Evolutionary conservation across 192 early-diverging fungal genomes (phyloP).

Genomic region (Coemansia sp.): DNA sequence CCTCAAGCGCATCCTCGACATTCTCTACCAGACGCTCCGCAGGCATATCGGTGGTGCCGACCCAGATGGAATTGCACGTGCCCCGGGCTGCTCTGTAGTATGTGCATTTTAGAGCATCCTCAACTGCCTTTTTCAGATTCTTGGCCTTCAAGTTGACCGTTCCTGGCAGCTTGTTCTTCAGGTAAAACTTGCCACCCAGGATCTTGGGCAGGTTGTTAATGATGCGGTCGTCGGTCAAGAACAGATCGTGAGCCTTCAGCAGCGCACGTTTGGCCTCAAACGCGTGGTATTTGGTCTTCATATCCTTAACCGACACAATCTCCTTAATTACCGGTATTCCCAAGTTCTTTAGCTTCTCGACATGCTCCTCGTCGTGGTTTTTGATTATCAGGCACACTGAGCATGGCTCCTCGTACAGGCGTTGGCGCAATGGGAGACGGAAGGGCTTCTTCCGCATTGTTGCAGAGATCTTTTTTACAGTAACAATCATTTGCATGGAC

Average conservation of each 20-base stretch:
- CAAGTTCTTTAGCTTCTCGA: constrained; percentile 66
- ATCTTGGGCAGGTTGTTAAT: constrained; percentile 69
- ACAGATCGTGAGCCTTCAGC: constrained; percentile 74
- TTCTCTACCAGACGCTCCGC: constrained; percentile 71
- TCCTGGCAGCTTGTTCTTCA: constrained; percentile 71
- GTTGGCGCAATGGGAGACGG: constrained; percentile 68
- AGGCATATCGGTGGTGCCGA: constrained; percentile 65
- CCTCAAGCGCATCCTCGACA: constrained; percentile 61
- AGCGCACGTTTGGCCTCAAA: constrained; percentile 80
- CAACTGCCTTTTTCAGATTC: constrained; percentile 28
- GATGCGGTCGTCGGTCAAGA: constrained; percentile 84
- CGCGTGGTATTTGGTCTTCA: constrained; percentile 75
- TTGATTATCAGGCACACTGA: constrained; percentile 89
- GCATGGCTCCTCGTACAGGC: constrained; percentile 60
- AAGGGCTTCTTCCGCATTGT: constrained; percentile 62
- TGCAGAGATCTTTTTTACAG: constrained; percentile 67
- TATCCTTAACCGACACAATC: constrained; percentile 75
- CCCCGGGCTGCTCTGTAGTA: constrained; percentile 20
- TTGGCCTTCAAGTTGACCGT: constrained; percentile 20
- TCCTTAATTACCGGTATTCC: constrained; percentile 60
- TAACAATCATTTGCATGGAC: constrained; percentile 61
- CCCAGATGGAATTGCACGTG: constrained; percentile 63
- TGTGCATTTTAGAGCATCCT: constrained; percentile 28
- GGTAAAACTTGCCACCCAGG: constrained; percentile 81
- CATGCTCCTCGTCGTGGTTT: constrained; percentile 75